phyloP scores from a whole-genome alignment of 139 green algal species.

The Tetradesmus lagerheimii region DNA sequence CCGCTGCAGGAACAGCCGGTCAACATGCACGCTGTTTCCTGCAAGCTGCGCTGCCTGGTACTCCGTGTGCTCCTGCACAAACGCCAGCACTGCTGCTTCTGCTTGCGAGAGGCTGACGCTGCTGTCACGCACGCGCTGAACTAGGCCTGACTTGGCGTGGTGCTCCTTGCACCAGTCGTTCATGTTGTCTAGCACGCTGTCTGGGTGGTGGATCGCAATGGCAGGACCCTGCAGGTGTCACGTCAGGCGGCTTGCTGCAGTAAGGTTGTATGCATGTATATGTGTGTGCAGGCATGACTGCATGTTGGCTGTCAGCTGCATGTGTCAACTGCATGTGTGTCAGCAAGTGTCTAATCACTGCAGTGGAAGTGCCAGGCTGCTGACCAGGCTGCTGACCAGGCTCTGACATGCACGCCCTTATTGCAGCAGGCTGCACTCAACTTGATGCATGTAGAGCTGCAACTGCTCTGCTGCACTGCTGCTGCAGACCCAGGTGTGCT shows the following conservation, averaged over 20 bases:
- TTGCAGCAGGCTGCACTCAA: no score
- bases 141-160: conserved; percentile 81
- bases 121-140: conserved; percentile 70
- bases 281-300: neutral
- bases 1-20: conserved; percentile 88
- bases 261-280: neutral
- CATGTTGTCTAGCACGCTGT: conserved; percentile 89
- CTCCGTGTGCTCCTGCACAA: conserved; percentile 73
- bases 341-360: no score
- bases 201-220: conserved; percentile 88
- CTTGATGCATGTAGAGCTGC: no score
- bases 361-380: no score
- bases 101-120: conserved; percentile 72
- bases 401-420: no score
- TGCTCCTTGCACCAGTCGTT: conserved; percentile 95
- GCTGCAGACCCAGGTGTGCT: neutral
- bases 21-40: conserved; percentile 91
- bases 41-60: conserved; percentile 62
- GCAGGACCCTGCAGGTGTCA: conserved; percentile 75
- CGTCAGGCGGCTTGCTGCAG: neutral
- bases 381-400: no score
- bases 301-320: neutral
- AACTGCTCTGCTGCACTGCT: neutral
- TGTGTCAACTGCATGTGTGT: no score
- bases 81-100: conserved; percentile 82